phyloP scores from a whole-genome alignment of 495 filamentous ascomycete genomes.

The Chaetomium tenue region DNA sequence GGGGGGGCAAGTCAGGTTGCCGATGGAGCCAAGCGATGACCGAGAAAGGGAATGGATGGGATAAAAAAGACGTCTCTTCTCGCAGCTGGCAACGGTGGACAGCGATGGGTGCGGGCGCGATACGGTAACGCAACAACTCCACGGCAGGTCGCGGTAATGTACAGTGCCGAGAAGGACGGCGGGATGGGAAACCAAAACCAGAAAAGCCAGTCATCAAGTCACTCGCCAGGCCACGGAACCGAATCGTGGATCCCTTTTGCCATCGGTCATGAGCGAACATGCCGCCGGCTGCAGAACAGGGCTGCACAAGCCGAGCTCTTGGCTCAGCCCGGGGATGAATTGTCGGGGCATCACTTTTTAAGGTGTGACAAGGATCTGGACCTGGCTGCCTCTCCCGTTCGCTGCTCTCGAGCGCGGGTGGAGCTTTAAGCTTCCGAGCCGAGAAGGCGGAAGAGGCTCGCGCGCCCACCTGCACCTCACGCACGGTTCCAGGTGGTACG shows the following conservation, averaged over 20 bases:
- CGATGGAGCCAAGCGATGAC: constrained; percentile 22
- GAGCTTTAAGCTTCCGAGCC: constrained; percentile 16
- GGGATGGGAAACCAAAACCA: not conserved
- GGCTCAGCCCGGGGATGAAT: constrained; percentile 10
- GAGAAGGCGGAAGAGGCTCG: constrained; percentile 23
- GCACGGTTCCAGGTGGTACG: not conserved
- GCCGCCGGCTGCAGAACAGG: constrained; percentile 1
- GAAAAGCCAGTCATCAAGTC: not conserved
- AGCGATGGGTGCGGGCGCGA: not conserved
- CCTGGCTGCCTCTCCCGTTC: constrained; percentile 4
- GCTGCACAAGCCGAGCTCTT: constrained; percentile 8
- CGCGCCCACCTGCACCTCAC: not conserved
- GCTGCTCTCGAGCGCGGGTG: not conserved
- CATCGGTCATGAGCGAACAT: constrained; percentile 13
- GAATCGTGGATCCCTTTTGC: constrained; percentile 15
- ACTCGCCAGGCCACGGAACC: constrained; percentile 6
- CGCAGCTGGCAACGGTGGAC: constrained; percentile 9
- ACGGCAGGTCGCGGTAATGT: constrained; percentile 4
- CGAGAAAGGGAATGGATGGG: constrained; percentile 13
- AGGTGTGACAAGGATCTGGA: constrained; percentile 24
- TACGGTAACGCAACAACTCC: constrained; percentile 1
- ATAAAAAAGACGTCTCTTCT: not conserved
- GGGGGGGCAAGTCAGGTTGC: not conserved
- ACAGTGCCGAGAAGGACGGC: constrained; percentile 5
- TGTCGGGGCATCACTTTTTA: constrained; percentile 17